These are phyloP conservation scores for Actinomortierella ambigua DNA, from an alignment of 371 early-diverging fungal genomes.

Conservation along the genomic window DNA sequence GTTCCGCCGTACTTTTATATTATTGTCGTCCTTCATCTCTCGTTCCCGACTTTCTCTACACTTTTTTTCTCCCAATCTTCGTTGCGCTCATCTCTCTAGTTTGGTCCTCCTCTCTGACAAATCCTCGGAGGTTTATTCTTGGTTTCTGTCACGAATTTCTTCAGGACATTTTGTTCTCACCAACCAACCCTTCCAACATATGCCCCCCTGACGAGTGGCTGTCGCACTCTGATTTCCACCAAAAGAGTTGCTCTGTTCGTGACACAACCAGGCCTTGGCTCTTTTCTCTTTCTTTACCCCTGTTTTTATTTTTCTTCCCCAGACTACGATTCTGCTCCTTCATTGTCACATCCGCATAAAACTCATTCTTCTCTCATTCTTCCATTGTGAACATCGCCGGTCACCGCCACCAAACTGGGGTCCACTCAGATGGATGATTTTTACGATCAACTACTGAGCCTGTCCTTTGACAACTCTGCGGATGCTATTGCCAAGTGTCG, in stretches of 20 bases:
- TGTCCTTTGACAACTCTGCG: constrained; percentile 48
- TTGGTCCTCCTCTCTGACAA: not conserved
- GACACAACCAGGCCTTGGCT: too few species aligned
- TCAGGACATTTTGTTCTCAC: constrained; percentile 1
- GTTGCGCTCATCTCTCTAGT: constrained; percentile 7
- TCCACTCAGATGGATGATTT: constrained; percentile 50
- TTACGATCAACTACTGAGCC: constrained; percentile 48
- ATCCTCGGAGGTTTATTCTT: not conserved
- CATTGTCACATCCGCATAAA: too few species aligned
- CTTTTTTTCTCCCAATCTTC: constrained; percentile 10
- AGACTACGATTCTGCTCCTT: too few species aligned
- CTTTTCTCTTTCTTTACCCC: too few species aligned
- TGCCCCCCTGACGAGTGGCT: constrained; percentile 1
- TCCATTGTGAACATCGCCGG: too few species aligned
- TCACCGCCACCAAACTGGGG: too few species aligned
- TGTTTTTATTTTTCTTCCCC: too few species aligned
- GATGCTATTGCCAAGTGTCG: constrained; percentile 63
- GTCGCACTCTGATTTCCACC: too few species aligned
- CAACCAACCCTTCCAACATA: not conserved
- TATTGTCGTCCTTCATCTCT: not conserved
- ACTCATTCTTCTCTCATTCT: too few species aligned
- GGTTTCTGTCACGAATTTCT: constrained; percentile 2
- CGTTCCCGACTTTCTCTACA: not conserved
- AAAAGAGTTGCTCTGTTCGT: too few species aligned
- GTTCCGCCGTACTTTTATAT: constrained; percentile 4